These are phyloP conservation scores for Aspergillus sp. DNA, from an alignment of 2,329 filamentous ascomycete species.

Conservation along the genomic window DNA sequence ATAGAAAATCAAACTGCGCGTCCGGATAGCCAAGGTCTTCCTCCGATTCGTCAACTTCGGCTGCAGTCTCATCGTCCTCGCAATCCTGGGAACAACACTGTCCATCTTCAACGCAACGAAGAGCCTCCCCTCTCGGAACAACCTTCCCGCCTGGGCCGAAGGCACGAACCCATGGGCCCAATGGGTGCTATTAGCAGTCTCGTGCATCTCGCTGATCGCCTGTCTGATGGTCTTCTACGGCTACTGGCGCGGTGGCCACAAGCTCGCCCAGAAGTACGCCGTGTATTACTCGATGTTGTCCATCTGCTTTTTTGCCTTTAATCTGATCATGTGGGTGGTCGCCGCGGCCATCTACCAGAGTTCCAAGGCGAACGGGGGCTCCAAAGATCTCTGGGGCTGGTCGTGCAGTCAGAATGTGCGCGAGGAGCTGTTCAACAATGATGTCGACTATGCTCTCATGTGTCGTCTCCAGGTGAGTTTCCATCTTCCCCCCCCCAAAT, in stretches of 20 bases:
- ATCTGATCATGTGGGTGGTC: conserved; percentile 83
- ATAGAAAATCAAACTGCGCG: conserved; percentile 85
- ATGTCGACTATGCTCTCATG: conserved; percentile 80
- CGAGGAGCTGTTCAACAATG: conserved; percentile 64
- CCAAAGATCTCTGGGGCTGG: conserved; percentile 97
- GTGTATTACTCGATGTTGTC: conserved; percentile 95
- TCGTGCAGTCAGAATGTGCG: conserved; percentile 86
- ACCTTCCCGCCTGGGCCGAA: conserved; percentile 73
- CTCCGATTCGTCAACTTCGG: conserved; percentile 95
- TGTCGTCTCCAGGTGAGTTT: conserved; percentile 71
- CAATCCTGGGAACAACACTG: conserved; percentile 83
- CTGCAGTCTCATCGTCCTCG: conserved; percentile 87
- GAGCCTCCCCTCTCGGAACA: conserved; percentile 63
- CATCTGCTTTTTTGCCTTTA: conserved; percentile 87
- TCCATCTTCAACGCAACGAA: conserved; percentile 87
- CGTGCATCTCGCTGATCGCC: conserved; percentile 70
- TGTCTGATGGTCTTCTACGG: conserved; percentile 73
- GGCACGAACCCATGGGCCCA: conserved; percentile 83
- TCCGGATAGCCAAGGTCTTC: conserved; percentile 87
- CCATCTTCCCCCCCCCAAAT: conserved; percentile 1
- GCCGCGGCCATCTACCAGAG: conserved; percentile 78
- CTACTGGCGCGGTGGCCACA: conserved; percentile 83
- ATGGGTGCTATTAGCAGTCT: conserved; percentile 67
- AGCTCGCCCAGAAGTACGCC: conserved; percentile 80
- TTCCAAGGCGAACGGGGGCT: conserved; percentile 60